Conservation (phyloP, 805 yeast genomes). For the Wickerhamiella siamensis region DNA sequence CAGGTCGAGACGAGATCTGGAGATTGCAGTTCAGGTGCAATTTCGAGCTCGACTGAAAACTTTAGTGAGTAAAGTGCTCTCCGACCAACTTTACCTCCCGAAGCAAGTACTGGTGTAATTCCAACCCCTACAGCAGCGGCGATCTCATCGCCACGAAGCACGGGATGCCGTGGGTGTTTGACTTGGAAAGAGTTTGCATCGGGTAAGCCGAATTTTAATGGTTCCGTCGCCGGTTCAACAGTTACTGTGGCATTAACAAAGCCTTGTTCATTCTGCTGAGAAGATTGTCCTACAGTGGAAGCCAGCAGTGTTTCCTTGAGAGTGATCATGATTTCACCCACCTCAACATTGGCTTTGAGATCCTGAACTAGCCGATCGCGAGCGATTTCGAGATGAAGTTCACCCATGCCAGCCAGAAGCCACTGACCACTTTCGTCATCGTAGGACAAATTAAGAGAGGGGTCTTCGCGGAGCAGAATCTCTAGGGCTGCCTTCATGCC, state of each 20-base stretch:
- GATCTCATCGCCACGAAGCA: constrained; percentile 21
- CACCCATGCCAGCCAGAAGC: constrained; percentile 92
- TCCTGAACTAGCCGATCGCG: constrained; percentile 65
- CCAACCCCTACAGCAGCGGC: constrained; percentile 20
- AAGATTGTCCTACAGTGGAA: background rate
- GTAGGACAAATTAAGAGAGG: constrained; percentile 55
- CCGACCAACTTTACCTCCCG: constrained; percentile 29
- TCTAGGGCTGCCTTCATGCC: constrained; percentile 57
- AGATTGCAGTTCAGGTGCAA: constrained; percentile 37
- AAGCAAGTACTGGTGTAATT: constrained; percentile 30
- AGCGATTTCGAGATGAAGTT: constrained; percentile 82
- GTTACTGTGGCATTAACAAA: constrained; percentile 7
- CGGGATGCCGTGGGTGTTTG: constrained; percentile 15
- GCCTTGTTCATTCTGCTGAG: background rate
- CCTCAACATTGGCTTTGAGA: constrained; percentile 63
- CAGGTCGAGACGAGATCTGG: constrained; percentile 32
- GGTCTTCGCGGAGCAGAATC: constrained; percentile 71
- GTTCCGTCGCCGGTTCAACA: constrained; percentile 7
- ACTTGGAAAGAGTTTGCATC: constrained; percentile 6
- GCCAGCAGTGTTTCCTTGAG: constrained; percentile 55
- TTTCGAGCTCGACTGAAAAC: constrained; percentile 39
- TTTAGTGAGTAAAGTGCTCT: constrained; percentile 47
- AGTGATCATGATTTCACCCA: constrained; percentile 78
- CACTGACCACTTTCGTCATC: constrained; percentile 84
- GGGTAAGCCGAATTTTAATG: background rate